Evolutionary conservation across 129 eudicot genomes (phyloP), one percentile per base, ranked within the genome.

Genomic region (Centella asiatica): DNA sequence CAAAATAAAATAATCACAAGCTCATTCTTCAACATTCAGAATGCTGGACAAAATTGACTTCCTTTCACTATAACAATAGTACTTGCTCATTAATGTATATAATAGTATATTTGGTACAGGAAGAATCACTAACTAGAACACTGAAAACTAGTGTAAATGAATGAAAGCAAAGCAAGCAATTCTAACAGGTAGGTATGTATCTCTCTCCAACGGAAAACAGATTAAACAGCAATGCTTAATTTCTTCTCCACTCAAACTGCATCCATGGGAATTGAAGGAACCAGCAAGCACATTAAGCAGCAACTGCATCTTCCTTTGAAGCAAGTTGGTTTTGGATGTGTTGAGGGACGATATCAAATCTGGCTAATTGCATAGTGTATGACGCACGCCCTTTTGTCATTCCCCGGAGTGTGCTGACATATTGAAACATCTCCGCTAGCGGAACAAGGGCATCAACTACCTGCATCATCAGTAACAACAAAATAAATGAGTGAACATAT

Each of bases 331-430:
- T 80, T 75, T 92, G 99, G 34, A 92, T 92, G 72, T 92, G 99
- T 69, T 87, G 95, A 46, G 96, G 99, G 19, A 92, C 99, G 6
- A 84, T 96, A 3, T 92, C 96, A 47, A 92, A 92, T 76, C 87
- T 84, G 40, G 96, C 90, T 58, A 93, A 69, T 67, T 93, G 96
- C 99, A 93, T 93, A 1, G 80, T 82, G 81, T 93, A 93, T 4
- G 99, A 93, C 19, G 99, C 99, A 34, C 99, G 89, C 4, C 99
- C 99, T 60, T 93, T 87, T 7, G 99, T 87, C 96, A 82, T 85
- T 46, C 96, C 96, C 22, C 99, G 76, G 26, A 93, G 74, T 5
- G 95, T 82, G 59, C 96, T 93, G 44, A 88, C 96, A 26, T 93
- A 93, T 57, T 88, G 92, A 76, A 93, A 93, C 99, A 93, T 93